A percentile compares a stretch with the other conserved stretches of the same genome.
phyloP scores from a whole-genome alignment of 352 stramenopile species.

The Globisporangium cederbergense region DNA sequence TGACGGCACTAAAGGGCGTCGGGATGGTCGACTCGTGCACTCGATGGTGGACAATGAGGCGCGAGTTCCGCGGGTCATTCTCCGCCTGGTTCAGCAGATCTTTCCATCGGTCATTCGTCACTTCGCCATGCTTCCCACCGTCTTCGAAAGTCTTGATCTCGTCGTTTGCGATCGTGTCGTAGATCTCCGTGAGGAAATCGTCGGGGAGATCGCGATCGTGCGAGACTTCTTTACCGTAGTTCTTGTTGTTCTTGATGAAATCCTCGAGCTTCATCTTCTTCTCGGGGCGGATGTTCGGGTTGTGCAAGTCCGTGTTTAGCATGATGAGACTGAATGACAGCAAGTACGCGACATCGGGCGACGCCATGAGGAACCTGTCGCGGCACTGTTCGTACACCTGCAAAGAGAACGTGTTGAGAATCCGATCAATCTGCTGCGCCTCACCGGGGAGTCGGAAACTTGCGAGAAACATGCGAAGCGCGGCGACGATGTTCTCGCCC shows the following conservation, averaged over 20 bases:
- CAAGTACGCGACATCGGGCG: constrained; percentile 86
- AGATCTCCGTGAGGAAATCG: constrained; percentile 74
- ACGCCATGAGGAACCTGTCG: constrained; percentile 84
- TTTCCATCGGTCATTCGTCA: constrained; percentile 77
- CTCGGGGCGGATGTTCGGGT: constrained; percentile 77
- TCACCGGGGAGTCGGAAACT: constrained; percentile 84
- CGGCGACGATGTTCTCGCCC: constrained; percentile 63
- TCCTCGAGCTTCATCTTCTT: constrained; percentile 86
- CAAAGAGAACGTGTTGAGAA: constrained; percentile 84
- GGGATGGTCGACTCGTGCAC: constrained; percentile 13
- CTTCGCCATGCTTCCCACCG: constrained; percentile 67
- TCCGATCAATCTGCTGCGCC: constrained; percentile 87
- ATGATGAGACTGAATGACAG: constrained; percentile 90
- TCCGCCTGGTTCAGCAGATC: constrained; percentile 74
- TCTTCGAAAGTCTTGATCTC: constrained; percentile 86
- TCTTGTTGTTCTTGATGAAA: constrained; percentile 89
- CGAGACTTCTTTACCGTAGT: constrained; percentile 87
- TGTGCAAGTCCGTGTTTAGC: constrained; percentile 87
- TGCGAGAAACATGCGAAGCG: constrained; percentile 80
- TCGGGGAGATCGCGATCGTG: constrained; percentile 60
- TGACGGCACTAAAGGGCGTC: not conserved
- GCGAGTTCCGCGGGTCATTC: constrained; percentile 52
- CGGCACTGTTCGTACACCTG: constrained; percentile 82
- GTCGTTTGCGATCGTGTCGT: constrained; percentile 65
- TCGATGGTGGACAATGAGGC: constrained; percentile 54